Conservation (phyloP, 148 eudicot species). For the Silene uniflora region DNA sequence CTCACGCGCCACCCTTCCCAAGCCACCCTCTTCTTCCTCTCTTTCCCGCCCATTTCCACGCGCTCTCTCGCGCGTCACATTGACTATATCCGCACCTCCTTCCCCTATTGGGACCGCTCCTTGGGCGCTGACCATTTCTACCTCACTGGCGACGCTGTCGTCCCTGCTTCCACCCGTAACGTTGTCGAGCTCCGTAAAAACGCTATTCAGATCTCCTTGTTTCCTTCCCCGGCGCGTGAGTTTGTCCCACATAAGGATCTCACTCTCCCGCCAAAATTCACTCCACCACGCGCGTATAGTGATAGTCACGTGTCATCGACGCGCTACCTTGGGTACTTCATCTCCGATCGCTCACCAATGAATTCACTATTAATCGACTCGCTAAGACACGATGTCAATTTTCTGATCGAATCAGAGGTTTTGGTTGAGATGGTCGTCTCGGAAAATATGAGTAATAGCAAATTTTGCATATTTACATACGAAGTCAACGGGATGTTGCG, state of each 20-base stretch:
- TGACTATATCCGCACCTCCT: constrained; percentile 29
- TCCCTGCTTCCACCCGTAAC: constrained; percentile 46
- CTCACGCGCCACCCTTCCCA: constrained; percentile 47
- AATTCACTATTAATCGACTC: constrained; percentile 27
- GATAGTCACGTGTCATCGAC: background rate
- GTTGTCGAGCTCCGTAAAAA: constrained; percentile 72
- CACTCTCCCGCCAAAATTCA: constrained; percentile 43
- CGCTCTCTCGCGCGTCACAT: constrained; percentile 52
- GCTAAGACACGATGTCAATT: constrained; percentile 35
- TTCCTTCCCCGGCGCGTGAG: constrained; percentile 48
- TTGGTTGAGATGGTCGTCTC: constrained; percentile 12
- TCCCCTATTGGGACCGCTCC: constrained; percentile 73
- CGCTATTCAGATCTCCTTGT: constrained; percentile 53
- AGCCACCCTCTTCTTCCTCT: constrained; percentile 77
- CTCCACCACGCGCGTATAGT: constrained; percentile 2
- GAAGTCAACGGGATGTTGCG: constrained; percentile 25
- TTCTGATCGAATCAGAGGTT: constrained; percentile 42
- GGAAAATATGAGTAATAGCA: constrained; percentile 21
- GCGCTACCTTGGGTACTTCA: constrained; percentile 27
- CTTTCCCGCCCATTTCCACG: constrained; percentile 42
- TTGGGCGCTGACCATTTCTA: constrained; percentile 87
- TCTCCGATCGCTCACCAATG: constrained; percentile 10
- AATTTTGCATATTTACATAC: constrained; percentile 60
- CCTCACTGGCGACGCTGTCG: constrained; percentile 54
- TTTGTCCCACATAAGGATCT: constrained; percentile 84